phyloP scores from a whole-genome alignment of 257 asterid genomes.

The Solanum peruvianum region DNA sequence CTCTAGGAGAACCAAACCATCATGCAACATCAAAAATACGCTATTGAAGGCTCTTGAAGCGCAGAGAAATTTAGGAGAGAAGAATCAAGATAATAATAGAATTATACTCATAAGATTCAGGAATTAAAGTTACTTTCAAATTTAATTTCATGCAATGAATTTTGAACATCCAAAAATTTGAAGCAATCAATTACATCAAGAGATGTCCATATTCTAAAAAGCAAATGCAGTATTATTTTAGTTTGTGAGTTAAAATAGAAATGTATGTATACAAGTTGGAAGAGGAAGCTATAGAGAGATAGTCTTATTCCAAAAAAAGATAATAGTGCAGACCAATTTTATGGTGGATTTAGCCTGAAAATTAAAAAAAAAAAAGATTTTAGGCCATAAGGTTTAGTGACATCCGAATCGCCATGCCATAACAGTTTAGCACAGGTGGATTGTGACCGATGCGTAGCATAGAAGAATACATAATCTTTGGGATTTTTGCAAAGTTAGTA shows the following conservation, averaged over 20 bases:
- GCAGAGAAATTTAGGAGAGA: neutral
- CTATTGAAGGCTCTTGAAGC: neutral
- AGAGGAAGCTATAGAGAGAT: neutral
- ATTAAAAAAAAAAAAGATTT: conserved; percentile 17
- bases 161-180: no score
- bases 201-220: neutral
- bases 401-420: conserved; percentile 16
- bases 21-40: neutral
- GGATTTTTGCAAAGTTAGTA: conserved; percentile 32
- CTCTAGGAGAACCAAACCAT: neutral
- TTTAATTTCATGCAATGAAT: neutral
- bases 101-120: neutral
- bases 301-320: neutral
- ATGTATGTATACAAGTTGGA: neutral
- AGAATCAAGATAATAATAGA: no score
- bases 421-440: conserved; percentile 24
- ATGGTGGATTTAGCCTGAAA: neutral
- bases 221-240: neutral
- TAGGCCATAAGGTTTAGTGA: conserved; percentile 8
- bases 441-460: conserved; percentile 30
- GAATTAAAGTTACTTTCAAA: no score
- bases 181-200: neutral
- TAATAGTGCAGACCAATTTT: neutral
- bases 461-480: conserved; percentile 28
- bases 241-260: neutral